phyloP scores from a whole-genome alignment of 2,329 filamentous ascomycete genomes.

The Paraphoma chrysanthemicola region DNA sequence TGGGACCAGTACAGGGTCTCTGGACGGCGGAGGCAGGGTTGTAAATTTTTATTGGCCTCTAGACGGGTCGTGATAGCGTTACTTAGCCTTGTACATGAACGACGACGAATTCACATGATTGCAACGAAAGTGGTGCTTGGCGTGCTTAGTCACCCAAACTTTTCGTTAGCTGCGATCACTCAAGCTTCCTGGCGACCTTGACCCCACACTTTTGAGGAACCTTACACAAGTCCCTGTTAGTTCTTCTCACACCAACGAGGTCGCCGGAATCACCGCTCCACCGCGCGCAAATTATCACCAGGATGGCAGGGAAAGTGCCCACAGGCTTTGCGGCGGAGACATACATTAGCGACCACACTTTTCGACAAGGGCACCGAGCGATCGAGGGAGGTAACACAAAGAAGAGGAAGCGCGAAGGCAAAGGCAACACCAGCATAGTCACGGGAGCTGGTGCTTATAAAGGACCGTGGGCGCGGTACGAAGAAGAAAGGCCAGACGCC shows the following conservation, averaged over 20 bases:
- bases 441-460: slow-evolving; percentile 90
- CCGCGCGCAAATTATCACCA: background rate
- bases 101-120: slow-evolving; percentile 8
- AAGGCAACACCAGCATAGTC: slow-evolving; percentile 82
- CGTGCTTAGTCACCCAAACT: slow-evolving; percentile 24
- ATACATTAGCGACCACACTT: slow-evolving; percentile 87
- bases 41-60: slow-evolving; percentile 21
- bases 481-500: slow-evolving; percentile 71
- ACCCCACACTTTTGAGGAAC: background rate
- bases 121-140: background rate
- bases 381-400: slow-evolving; percentile 71
- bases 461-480: slow-evolving; percentile 92
- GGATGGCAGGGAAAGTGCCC: slow-evolving; percentile 52
- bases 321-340: slow-evolving; percentile 91
- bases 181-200: background rate
- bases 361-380: slow-evolving; percentile 85
- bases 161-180: slow-evolving; percentile 1
- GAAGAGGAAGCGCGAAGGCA: slow-evolving; percentile 80
- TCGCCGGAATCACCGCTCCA: background rate
- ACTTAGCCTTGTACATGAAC: slow-evolving; percentile 34
- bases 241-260: background rate
- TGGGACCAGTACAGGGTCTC: background rate
- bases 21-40: background rate
- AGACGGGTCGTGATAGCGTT: slow-evolving; percentile 45
- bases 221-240: background rate